phyloP scores from a whole-genome alignment of 2,329 filamentous ascomycete species.

The Rosellinia necatrix region DNA sequence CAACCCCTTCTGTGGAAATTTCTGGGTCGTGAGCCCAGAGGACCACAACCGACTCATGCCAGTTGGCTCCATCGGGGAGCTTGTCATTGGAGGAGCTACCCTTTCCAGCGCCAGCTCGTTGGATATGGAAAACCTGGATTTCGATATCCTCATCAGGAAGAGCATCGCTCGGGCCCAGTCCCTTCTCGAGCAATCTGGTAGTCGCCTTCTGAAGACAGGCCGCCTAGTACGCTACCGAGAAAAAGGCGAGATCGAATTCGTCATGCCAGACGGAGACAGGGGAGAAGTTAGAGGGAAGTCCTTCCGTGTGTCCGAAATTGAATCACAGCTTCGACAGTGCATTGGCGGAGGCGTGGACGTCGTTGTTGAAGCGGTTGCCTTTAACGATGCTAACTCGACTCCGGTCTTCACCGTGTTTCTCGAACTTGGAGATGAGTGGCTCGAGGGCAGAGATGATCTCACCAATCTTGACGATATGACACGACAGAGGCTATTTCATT shows the following conservation, averaged over 20 bases:
- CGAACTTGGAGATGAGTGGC: constrained; percentile 50
- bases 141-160: constrained; percentile 31
- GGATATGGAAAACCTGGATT: constrained; percentile 40
- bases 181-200: constrained; percentile 34
- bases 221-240: constrained; percentile 56
- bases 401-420: constrained; percentile 54
- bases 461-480: constrained; percentile 45
- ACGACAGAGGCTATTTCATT: constrained; percentile 49
- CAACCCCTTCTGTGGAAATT: constrained; percentile 53
- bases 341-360: constrained; percentile 54
- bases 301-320: constrained; percentile 51
- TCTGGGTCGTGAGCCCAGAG: constrained; percentile 58
- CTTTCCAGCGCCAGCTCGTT: constrained; percentile 49
- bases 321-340: constrained; percentile 52
- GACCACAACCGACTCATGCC: constrained; percentile 57
- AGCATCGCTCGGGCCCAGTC: constrained; percentile 28
- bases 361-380: constrained; percentile 53
- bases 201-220: constrained; percentile 52
- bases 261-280: constrained; percentile 50
- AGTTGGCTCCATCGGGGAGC: constrained; percentile 59
- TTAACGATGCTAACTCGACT: constrained; percentile 46
- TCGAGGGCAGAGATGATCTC: constrained; percentile 46
- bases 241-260: constrained; percentile 53
- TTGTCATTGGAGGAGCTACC: constrained; percentile 63
- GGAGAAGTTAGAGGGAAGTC: constrained; percentile 45